phyloP scores from a whole-genome alignment of 2,329 filamentous ascomycete species.

The Nakataea oryzae region DNA sequence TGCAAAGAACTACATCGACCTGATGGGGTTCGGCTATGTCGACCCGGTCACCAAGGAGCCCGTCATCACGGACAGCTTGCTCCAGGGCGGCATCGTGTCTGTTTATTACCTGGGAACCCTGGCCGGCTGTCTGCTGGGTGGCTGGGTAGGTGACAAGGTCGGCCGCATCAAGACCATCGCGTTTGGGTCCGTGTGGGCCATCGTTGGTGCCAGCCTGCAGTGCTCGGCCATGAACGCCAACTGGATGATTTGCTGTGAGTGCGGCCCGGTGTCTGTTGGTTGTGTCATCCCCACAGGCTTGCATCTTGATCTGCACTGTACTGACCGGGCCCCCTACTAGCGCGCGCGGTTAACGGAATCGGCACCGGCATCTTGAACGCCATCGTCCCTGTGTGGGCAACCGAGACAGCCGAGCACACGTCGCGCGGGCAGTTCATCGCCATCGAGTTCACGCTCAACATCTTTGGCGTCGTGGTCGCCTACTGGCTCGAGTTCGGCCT shows the following conservation, averaged over 20 bases:
- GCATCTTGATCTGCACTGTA: too few relatives aligned
- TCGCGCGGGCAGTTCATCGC: slow-evolving; percentile 60
- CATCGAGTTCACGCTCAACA: slow-evolving; percentile 51
- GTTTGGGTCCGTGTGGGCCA: slow-evolving; percentile 44
- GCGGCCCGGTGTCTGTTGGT: not conserved
- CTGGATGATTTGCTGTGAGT: slow-evolving; percentile 60
- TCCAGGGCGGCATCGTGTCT: slow-evolving; percentile 53
- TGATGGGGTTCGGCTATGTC: slow-evolving; percentile 54
- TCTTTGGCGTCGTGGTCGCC: slow-evolving; percentile 18
- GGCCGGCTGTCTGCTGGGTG: slow-evolving; percentile 42
- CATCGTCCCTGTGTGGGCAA: slow-evolving; percentile 62
- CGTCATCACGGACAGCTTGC: slow-evolving; percentile 45
- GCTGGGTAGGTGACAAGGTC: slow-evolving; percentile 51
- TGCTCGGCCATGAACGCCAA: slow-evolving; percentile 52
- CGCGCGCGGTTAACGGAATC: slow-evolving; percentile 51
- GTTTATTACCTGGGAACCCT: slow-evolving; percentile 49
- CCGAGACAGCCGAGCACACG: slow-evolving; percentile 58
- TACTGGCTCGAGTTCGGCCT: slow-evolving; percentile 22
- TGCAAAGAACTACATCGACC: slow-evolving; percentile 49
- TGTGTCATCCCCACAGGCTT: too few relatives aligned
- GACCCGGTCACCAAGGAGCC: slow-evolving; percentile 33
- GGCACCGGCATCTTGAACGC: slow-evolving; percentile 62
- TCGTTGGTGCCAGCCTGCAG: slow-evolving; percentile 53
- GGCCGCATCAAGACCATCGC: slow-evolving; percentile 56
- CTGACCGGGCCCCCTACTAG: slow-evolving; percentile 14